These are phyloP conservation scores for Penicillium digitatum DNA, from an alignment of 2,329 filamentous ascomycete species.

Conservation along the genomic window DNA sequence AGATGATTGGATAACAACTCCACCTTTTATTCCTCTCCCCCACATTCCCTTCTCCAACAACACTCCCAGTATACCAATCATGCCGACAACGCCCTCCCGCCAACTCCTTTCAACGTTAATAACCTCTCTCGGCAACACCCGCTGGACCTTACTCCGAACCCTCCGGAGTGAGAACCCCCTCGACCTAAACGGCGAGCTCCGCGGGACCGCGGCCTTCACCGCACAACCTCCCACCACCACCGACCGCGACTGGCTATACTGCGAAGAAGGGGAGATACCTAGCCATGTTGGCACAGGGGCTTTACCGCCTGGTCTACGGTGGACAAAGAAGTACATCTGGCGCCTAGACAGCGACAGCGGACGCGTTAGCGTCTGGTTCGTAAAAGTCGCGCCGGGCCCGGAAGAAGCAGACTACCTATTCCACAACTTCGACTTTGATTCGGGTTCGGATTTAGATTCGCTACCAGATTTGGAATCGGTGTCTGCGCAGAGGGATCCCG, in stretches of 20 bases:
- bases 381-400: slow-evolving; percentile 32
- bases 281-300: slow-evolving; percentile 22
- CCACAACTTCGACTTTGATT: slow-evolving; percentile 40
- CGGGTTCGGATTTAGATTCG: not conserved
- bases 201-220: slow-evolving; percentile 40
- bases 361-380: slow-evolving; percentile 45
- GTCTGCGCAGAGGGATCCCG: slow-evolving; percentile 5
- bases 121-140: slow-evolving; percentile 27
- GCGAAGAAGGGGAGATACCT: slow-evolving; percentile 43
- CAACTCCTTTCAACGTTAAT: slow-evolving; percentile 26
- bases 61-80: not conserved
- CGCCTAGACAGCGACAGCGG: slow-evolving; percentile 26
- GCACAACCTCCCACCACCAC: slow-evolving; percentile 17
- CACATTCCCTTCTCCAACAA: not conserved
- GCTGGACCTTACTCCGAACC: slow-evolving; percentile 38
- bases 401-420: slow-evolving; percentile 44
- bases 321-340: slow-evolving; percentile 47
- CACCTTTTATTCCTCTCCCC: not conserved
- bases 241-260: slow-evolving; percentile 38
- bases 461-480: not conserved
- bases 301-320: slow-evolving; percentile 25
- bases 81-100: slow-evolving; percentile 13
- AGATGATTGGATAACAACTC: not conserved
- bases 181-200: slow-evolving; percentile 42
- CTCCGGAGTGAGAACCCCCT: slow-evolving; percentile 41